Base-by-base conservation (phyloP, 441 rosid species). In the Gossypium davidsonii region DNA sequence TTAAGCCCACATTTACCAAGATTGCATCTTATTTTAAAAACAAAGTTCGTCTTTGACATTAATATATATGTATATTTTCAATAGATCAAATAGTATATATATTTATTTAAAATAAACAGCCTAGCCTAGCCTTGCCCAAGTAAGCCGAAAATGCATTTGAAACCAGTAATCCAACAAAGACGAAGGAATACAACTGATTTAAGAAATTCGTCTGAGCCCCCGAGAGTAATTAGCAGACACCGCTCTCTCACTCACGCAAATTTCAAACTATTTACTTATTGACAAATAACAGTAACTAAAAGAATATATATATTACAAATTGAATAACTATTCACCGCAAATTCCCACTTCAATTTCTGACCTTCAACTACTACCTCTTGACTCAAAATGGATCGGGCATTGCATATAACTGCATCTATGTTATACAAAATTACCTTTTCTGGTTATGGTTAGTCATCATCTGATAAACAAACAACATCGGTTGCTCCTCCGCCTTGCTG, bases 401-500 rank as follows among this genome's bases (percentile, higher is more conserved):
- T 21, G 10, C 55, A 46, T 15, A 66, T 66, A 51, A 57, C 62
- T 68, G 37, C 17, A 67, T 67, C 46, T 52, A 51, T 15, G 72
- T 10, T 69, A 31, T 26, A 52, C 28, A 68, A 52, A n/a, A 68
- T 17, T 11, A 10, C 7, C n/a, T 69, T 15, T 20, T 4, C 49
- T 7, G 60, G 23, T 69, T 31, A 42, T 11, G 77, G 76, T 90
- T 81, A 88, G 75, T 94, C 99, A 62, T 94, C 97, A 70, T 94
- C 99, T 0, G 93, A 91, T 72, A 92, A 84, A 77, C 83, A 91
- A 58, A 92, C 93, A 52, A 91, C 64, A 39, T 83, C 89, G 67
- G 58, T 51, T 1, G 72, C 58, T 10, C 21, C 71, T 17, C 25
- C 71, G 15, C 55, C 60, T 9, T 63, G 59, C 61, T 18, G 73